Conservation (phyloP, 2,329 filamentous ascomycete genomes). For the Fusarium hostae region DNA sequence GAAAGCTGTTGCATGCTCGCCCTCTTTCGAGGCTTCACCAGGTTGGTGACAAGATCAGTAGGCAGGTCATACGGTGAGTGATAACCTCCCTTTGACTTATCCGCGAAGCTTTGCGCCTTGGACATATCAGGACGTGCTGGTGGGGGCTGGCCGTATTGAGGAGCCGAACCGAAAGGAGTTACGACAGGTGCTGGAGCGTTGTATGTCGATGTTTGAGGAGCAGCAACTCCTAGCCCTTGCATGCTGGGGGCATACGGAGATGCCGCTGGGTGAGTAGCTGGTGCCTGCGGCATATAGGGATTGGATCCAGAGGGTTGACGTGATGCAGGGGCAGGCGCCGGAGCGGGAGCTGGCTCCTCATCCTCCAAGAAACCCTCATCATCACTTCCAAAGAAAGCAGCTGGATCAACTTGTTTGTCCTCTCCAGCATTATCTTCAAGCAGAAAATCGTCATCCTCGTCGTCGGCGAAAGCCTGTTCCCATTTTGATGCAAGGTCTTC, state of each 20-base stretch:
- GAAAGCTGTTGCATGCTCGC: slow-evolving; percentile 67
- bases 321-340: slow-evolving; percentile 5
- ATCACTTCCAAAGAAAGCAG: slow-evolving; percentile 81
- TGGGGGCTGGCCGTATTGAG: slow-evolving; percentile 53
- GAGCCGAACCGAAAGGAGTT: slow-evolving; percentile 40
- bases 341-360: slow-evolving; percentile 51
- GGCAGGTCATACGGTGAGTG: slow-evolving; percentile 95
- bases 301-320: slow-evolving; percentile 32
- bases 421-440: slow-evolving; percentile 64
- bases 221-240: slow-evolving; percentile 10
- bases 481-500: slow-evolving; percentile 83
- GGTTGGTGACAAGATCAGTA: slow-evolving; percentile 72
- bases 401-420: slow-evolving; percentile 64
- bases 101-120: slow-evolving; percentile 84
- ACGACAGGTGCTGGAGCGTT: slow-evolving; percentile 38
- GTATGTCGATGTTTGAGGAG: slow-evolving; percentile 35
- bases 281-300: slow-evolving; percentile 44
- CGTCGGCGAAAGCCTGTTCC: slow-evolving; percentile 81
- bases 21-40: slow-evolving; percentile 74
- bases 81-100: slow-evolving; percentile 92
- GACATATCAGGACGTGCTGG: slow-evolving; percentile 57
- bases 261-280: slow-evolving; percentile 28
- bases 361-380: slow-evolving; percentile 86
- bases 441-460: slow-evolving; percentile 76
- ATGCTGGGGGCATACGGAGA: slow-evolving; percentile 39